Percentiles rank a stretch among this genome's conserved stretches.
phyloP scores from a whole-genome alignment of 2,329 filamentous ascomycete genomes.

The Sphaerostilbella broomeana region DNA sequence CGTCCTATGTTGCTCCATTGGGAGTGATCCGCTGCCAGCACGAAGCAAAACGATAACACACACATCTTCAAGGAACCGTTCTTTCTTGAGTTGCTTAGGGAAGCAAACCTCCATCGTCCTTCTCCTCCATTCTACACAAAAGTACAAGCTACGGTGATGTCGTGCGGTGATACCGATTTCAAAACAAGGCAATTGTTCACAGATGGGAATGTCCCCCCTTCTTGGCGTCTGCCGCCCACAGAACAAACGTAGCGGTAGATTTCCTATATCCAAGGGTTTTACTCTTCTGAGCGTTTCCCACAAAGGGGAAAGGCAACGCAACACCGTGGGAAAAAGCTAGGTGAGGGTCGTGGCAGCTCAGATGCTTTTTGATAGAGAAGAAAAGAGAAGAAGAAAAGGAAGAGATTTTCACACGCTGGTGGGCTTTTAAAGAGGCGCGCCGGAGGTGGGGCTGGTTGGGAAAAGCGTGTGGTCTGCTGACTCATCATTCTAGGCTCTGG shows the following conservation, averaged over 20 bases:
- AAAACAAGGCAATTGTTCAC: no score
- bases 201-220: constrained; percentile 48
- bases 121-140: no score
- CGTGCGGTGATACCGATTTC: no score
- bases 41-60: no score
- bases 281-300: constrained; percentile 51
- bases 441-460: constrained; percentile 16
- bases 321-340: constrained; percentile 51
- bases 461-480: constrained; percentile 14
- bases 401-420: constrained; percentile 19
- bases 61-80: no score
- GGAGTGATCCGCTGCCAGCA: no score
- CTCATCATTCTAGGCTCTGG: constrained; percentile 2
- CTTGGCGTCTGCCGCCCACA: constrained; percentile 53
- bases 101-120: no score
- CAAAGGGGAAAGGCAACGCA: constrained; percentile 50
- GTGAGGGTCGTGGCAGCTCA: constrained; percentile 60
- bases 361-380: constrained; percentile 57
- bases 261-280: constrained; percentile 58
- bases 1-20: no score
- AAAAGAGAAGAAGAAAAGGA: constrained; percentile 32
- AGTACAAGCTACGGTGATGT: no score
- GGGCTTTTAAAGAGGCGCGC: constrained; percentile 7
- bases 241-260: constrained; percentile 44
- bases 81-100: no score